These are phyloP conservation scores for Lasiodiplodia sp. DNA, from an alignment of 2,329 filamentous ascomycete species.

Conservation along the genomic window DNA sequence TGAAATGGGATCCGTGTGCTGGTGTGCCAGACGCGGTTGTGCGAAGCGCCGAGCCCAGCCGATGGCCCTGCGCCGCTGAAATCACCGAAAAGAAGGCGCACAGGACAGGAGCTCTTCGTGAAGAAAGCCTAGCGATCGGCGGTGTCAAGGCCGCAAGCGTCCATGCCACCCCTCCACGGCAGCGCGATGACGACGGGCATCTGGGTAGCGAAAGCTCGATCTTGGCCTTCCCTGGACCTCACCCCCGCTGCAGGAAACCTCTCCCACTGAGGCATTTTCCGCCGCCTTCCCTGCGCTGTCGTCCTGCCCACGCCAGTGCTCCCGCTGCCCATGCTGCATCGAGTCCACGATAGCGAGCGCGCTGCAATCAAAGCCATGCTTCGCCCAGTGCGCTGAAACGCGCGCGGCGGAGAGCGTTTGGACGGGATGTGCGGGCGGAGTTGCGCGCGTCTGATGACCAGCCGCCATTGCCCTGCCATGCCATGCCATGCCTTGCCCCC, in stretches of 20 bases:
- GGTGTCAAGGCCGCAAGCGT: conserved; percentile 21
- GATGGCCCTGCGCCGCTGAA: conserved; percentile 23
- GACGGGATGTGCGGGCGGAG: conserved; percentile 17
- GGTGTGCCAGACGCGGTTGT: conserved; percentile 12
- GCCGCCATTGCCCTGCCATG: background rate
- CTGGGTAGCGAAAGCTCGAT: conserved; percentile 18
- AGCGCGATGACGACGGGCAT: conserved; percentile 24
- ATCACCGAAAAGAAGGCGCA: conserved; percentile 24
- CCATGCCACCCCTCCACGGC: conserved; percentile 22
- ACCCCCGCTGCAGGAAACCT: background rate
- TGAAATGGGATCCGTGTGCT: conserved; percentile 13
- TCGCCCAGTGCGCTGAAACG: conserved; percentile 28
- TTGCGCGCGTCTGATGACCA: conserved; percentile 15
- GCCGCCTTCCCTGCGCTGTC: conserved; percentile 21
- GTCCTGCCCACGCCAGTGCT: conserved; percentile 15
- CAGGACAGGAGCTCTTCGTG: conserved; percentile 23
- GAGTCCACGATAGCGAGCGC: conserved; percentile 22
- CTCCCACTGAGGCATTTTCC: conserved; percentile 23
- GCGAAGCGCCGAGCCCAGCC: conserved; percentile 21
- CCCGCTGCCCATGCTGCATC: conserved; percentile 26
- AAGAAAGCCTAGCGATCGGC: conserved; percentile 25
- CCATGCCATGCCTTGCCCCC: background rate
- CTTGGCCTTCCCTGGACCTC: conserved; percentile 12
- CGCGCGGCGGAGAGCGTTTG: conserved; percentile 21
- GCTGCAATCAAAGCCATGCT: conserved; percentile 13